phyloP scores from a whole-genome alignment of 1,284 basidiomycete species.

The Cystobasidium slooffiae region DNA sequence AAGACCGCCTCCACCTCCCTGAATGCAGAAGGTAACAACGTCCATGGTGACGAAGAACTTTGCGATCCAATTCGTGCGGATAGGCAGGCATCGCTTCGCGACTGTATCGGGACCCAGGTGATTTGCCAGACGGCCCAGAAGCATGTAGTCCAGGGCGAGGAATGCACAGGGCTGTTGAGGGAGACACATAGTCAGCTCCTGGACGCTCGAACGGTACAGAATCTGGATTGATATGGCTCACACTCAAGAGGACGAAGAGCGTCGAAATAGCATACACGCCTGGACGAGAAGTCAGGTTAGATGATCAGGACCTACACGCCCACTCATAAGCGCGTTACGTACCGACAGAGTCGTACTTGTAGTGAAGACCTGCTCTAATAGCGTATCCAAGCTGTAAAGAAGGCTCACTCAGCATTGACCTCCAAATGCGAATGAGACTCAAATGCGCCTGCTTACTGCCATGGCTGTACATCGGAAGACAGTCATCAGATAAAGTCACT shows the following conservation, averaged over 20 bases:
- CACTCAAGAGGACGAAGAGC: slow-evolving; percentile 47
- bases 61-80: slow-evolving; percentile 50
- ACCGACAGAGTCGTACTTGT: slow-evolving; percentile 19
- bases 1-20: slow-evolving; percentile 49
- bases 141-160: slow-evolving; percentile 48
- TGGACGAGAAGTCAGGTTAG: neutral
- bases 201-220: neutral
- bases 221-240: neutral
- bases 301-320: neutral
- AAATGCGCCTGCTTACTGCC: slow-evolving; percentile 18
- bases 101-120: slow-evolving; percentile 21
- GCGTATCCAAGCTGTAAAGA: slow-evolving; percentile 33
- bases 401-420: neutral
- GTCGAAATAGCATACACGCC: slow-evolving; percentile 44
- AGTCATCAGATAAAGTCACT: neutral
- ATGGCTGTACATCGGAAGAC: neutral
- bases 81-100: slow-evolving; percentile 37
- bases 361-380: slow-evolving; percentile 22
- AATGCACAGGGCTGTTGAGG: slow-evolving; percentile 48
- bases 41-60: slow-evolving; percentile 54
- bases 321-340: neutral
- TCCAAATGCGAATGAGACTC: slow-evolving; percentile 11
- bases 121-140: slow-evolving; percentile 34
- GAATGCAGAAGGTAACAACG: slow-evolving; percentile 53
- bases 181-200: neutral